Evolutionary conservation across 208 protist genomes (phyloP), one percentile per base, ranked within the genome.

Genomic region (Trypanosoma cruzi): DNA sequence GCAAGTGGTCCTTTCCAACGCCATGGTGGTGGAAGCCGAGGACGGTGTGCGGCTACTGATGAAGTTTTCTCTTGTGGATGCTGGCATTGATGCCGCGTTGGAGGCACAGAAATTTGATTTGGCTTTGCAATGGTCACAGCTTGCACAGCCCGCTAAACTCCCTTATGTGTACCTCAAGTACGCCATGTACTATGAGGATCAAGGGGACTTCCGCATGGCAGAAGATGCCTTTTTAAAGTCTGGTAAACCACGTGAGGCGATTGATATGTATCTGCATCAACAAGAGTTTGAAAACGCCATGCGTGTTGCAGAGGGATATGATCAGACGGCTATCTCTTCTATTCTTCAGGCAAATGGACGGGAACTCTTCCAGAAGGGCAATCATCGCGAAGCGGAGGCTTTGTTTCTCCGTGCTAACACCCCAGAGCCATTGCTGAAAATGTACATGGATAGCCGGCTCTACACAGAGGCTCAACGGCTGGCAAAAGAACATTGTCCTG

Each of bases 101-200:
- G 95, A 98, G 75, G 75, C 80, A 16, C 80, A 89, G 55, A 92
- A 95, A 72, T 99, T 97, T 75, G 97, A 98, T 32, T 83, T 98
- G 34, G 97, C 98, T 13, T 87, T 98, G 67, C 90, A 98, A 80
- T 95, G 98, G 80, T 87, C 97, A 29, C 85, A 94, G 72, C 67
- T 85, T 36, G 89, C 86, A 13, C 90, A 95, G 85, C 89, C 91
- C n/a, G 83, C 80, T 26, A 98, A 98, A 86, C 77, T 99, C 64
- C 89, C 90, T 10, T 97, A 99, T 68, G 94, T 99, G 28, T 97
- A 99, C 71, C 81, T 99, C 40, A 98, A 98, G 81, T 93, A 99
- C 78, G 98, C 98, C 10, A 98, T 99, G 91, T 85, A 90, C 78
- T 95, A 99, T 68, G 98, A 99, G 79, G 97, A 99, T 82, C 95